Percentiles rank a stretch among this genome's conserved stretches.
Conservation (phyloP, 2,329 filamentous ascomycete species). For the Zymoseptoria passerinii region DNA sequence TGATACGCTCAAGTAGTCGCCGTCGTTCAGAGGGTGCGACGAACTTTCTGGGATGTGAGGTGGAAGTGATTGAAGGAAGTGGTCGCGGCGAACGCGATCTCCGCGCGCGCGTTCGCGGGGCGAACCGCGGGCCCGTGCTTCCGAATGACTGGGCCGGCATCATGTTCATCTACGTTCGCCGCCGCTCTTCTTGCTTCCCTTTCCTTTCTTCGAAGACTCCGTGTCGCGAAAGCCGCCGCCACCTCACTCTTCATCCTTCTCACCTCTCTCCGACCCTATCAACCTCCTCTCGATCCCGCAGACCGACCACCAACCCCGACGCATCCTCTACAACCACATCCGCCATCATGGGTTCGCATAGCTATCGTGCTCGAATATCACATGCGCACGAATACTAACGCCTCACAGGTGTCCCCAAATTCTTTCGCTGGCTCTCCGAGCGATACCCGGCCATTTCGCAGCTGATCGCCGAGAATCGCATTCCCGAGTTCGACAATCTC, state of each 20-base stretch:
- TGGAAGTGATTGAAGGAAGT: background rate
- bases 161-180: background rate
- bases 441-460: slow-evolving; percentile 97
- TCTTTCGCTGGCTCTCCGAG: slow-evolving; percentile 99
- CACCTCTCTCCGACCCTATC: slow-evolving; percentile 4
- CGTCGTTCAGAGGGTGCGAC: background rate
- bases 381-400: slow-evolving; percentile 22
- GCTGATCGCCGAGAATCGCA: slow-evolving; percentile 95
- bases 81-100: background rate
- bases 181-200: slow-evolving; percentile 6
- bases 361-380: background rate
- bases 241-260: slow-evolving; percentile 12
- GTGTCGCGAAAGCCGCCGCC: slow-evolving; percentile 28
- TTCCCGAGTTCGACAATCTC: slow-evolving; percentile 96
- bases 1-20: background rate
- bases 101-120: background rate
- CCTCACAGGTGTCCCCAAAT: slow-evolving; percentile 70
- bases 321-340: slow-evolving; percentile 23
- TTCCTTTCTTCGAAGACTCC: slow-evolving; percentile 31
- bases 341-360: slow-evolving; percentile 28
- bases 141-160: background rate
- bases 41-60: background rate
- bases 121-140: background rate
- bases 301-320: background rate
- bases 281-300: background rate